Base-by-base conservation (phyloP, 2,329 filamentous ascomycete genomes). In the Diplocarpon rosae region DNA sequence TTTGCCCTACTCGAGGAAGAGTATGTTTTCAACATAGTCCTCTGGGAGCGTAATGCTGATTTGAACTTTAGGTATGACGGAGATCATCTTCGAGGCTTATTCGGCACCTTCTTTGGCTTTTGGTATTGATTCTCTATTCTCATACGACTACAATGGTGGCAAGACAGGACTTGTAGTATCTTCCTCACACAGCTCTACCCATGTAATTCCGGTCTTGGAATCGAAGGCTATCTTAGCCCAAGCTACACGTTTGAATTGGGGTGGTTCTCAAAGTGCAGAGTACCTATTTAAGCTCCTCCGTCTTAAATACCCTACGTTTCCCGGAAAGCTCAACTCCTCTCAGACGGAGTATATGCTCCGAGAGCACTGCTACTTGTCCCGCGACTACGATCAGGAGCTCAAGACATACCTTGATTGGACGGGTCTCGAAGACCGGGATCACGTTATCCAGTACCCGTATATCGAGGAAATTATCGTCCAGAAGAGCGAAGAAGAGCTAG, bases 81-180 rank as follows among this genome's bases (percentile, higher is more conserved):
- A 98, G 61, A 90, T 96, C 44, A 70, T 98, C 10, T 98, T 96
- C 63, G 92, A 98, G 65, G 93, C 88, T 65, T 98, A 98, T 64
- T 78, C 79, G 48, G 89, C 85, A 10, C 90, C 92, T 0, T 90
- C 86, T 1, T 74, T 95, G 20, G 85, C 89, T 14, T 95, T 92
- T 65, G 92, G 92, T 41, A 89, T 98, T 66, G 92, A 98, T 64
- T 93, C 89, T 10, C 76, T 98, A 28, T 98, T 98, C 68, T 93
- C 90, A 15, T 98, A 95, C 68, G 75, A 82, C 50, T 85, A 95
- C 68, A 98, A 98, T 62, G 55, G 57, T 41, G 92, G 92, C 51
- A 79, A 73, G 40, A 90, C 85, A 20, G 92, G 92, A 6, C 70
- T 98, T 16, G 84, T 98, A 31, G 76, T 96, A 28, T 93, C 87